Evolutionary conservation across 202 grass and related monocot species (phyloP), one percentile per base, ranked within the genome.

Genomic region (Zizania palustris): DNA sequence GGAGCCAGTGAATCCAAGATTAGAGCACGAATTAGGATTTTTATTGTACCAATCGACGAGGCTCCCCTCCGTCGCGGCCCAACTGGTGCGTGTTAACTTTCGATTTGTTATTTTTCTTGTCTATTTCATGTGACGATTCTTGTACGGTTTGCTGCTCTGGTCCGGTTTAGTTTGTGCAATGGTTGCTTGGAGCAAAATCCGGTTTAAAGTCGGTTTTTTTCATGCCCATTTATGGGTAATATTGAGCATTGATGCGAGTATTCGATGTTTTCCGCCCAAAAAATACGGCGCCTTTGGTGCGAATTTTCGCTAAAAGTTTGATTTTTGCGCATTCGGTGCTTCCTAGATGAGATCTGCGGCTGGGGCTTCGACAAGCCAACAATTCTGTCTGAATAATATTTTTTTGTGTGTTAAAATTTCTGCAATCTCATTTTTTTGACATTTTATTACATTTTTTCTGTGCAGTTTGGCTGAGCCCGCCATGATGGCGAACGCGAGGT

Each of bases 401-500:
- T 61, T 73, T 74, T 58, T 3, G 43, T 33, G 35, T 42, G 75
- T 21, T 34, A 36, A 40, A 66, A 5, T 80, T 80, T 81, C 68
- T 33, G 40, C 67, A 84, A 72, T 73, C 40, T 57, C 70, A 48
- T 35, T 3, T 74, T 19, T 35, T n/a, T 20, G 14, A 5, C 12
- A 18, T 5, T 15, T 51, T 50, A 0, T 57, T 43, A 3, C 49
- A 11, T 6, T 65, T 60, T 45, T 51, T 18, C 14, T 3, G 69
- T 33, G 53, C 74, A 83, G 85, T 45, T 48, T 70, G 44, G 60
- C 11, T 65, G 53, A 79, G 42, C 71, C 73, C 64, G 79, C 63
- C 68, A 70, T 80, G 72, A 89, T 93, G 81, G 84, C 86, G 39
- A 89, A 84, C 68, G 48, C 61, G 72, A 86, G 79, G 69, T 39